Evolutionary conservation across 768 basidiomycete species (phyloP), one percentile per base, ranked within the genome.

Genomic region (Clitopilus hobsonii): DNA sequence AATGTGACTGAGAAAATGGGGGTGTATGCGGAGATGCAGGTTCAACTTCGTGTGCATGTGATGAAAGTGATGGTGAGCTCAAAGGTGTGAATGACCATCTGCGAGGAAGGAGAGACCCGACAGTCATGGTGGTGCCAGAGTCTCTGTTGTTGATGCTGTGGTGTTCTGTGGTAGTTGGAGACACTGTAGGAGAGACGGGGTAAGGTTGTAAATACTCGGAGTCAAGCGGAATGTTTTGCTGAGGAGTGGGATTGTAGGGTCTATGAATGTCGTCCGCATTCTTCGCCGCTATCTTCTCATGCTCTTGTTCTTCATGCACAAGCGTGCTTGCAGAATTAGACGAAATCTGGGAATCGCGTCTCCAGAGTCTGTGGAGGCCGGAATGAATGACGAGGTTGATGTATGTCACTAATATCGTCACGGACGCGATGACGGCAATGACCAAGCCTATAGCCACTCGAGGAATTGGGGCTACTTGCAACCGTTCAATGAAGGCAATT

Each of bases 381-480:
- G 74, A 63, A 60, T 88, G 81, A 68, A 83, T 70, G 41, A 83
- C 59, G 41, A 85, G 71, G 63, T 91, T 91, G 63, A 86, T 60
- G 65, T 89, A 80, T 63, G 90, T 75, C 54, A 91, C 69, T 47
- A 94, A 56, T 26, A 89, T 77, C 0, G 89, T 80, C 32, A 91
- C 70, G 13, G 88, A 86, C 66, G 84, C 88, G 30, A 93, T 75
- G 27, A 88, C 81, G 11, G 85, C 83, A 32, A 83, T 76, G 58
- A 92, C 79, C 54, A 89, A 78, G 20, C 92, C 93, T 54, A 97
- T 85, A 28, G 81, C 86, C 1, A 90, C 88, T 18, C 93, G 82
- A 1, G 89, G 85, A 61, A 96, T 96, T 36, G 93, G 76, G 16
- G 76, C 70, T 28, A 94, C 77, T 5, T 75, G 67, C 23, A 94